Evolutionary conservation across 768 basidiomycete genomes (phyloP).

Genomic region (Mycena capillaripes): DNA sequence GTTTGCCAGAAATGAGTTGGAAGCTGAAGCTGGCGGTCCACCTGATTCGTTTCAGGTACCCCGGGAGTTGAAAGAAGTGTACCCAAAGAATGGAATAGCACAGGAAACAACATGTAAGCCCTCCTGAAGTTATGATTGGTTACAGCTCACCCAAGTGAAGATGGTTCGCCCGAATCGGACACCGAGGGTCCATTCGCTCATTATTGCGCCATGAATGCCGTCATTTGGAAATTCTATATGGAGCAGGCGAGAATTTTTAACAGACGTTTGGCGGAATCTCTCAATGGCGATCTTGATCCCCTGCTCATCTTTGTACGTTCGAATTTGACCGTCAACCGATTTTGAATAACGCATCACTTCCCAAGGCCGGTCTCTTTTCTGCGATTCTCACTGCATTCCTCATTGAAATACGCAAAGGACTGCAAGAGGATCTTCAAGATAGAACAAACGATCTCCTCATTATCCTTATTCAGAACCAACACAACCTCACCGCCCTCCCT

Average conservation of each 20-base stretch:
- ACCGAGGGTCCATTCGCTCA: neutral
- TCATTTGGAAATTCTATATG: neutral
- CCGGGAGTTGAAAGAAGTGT: neutral
- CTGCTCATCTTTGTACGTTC: neutral
- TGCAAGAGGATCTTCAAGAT: neutral
- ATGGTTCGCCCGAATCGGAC: neutral
- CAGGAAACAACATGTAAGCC: neutral
- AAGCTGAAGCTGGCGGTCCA: neutral
- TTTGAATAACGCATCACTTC: neutral
- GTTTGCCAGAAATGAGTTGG: neutral
- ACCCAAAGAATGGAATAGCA: neutral
- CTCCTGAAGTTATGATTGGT: neutral
- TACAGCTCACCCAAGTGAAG: neutral
- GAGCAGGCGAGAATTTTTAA: neutral
- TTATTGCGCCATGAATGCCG: neutral
- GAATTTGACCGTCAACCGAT: neutral
- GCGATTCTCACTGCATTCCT: slow-evolving; percentile 8
- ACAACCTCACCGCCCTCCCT: neutral
- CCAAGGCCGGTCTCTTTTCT: slow-evolving; percentile 5
- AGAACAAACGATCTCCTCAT: neutral
- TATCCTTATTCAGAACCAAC: neutral
- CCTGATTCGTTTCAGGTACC: too few relatives aligned
- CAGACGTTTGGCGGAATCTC: neutral
- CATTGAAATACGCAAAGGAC: neutral
- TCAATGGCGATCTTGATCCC: neutral